These are phyloP conservation scores for Mrakia frigida DNA, from an alignment of 768 basidiomycete species.

Conservation along the genomic window DNA sequence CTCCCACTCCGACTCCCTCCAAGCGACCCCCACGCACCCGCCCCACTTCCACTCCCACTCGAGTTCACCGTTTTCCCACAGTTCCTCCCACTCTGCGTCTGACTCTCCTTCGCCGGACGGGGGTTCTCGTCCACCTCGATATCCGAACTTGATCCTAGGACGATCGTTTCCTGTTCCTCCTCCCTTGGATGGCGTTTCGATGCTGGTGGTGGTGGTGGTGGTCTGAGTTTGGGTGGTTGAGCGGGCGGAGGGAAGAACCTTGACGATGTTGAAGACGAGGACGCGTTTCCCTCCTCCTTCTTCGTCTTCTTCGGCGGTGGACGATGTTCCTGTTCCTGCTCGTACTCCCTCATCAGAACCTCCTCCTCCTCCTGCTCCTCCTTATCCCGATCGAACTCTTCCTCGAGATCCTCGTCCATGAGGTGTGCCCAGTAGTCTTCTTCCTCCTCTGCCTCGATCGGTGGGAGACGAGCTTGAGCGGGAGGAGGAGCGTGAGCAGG, in stretches of 20 bases:
- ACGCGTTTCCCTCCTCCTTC: neutral
- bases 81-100: neutral
- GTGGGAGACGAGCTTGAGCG: neutral
- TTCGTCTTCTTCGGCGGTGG: too few relatives aligned
- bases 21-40: neutral
- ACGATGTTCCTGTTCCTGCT: too few relatives aligned
- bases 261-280: too few relatives aligned
- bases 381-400: neutral
- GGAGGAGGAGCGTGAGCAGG: conserved; percentile 11
- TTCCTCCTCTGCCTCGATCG: neutral
- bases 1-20: too few relatives aligned
- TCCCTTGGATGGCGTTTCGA: neutral
- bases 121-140: neutral
- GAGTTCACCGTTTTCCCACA: neutral
- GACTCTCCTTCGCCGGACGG: neutral
- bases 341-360: neutral
- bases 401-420: neutral
- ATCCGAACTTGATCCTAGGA: neutral
- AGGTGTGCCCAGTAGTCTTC: conserved; percentile 2
- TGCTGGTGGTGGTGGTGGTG: neutral
- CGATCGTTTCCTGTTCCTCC: neutral
- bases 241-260: too few relatives aligned
- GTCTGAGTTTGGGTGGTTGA: neutral
- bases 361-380: conserved; percentile 1
- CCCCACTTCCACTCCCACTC: neutral